Evolutionary conservation across 768 basidiomycete species (phyloP).

Genomic region (Kondoa subrosea): DNA sequence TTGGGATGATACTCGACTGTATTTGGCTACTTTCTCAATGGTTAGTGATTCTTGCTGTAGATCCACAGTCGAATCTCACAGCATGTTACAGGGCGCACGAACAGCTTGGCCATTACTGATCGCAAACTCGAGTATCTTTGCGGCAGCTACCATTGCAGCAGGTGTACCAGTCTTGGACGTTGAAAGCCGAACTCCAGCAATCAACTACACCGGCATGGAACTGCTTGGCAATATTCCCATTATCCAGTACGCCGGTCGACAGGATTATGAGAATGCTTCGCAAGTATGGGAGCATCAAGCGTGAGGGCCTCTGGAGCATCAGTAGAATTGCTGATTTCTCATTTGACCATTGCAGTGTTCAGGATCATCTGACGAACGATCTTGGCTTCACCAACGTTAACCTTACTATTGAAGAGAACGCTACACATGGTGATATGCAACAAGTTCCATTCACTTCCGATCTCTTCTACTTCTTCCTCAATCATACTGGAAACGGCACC

Average conservation of each 20-base stretch:
- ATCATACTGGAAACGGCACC: neutral
- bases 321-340: neutral
- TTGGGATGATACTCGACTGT: neutral
- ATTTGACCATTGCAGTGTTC: neutral
- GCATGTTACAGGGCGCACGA: neutral
- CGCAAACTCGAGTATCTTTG: neutral
- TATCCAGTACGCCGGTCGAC: neutral
- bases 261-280: neutral
- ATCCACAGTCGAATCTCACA: neutral
- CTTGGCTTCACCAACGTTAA: neutral
- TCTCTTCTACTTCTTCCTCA: neutral
- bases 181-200: neutral
- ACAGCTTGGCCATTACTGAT: neutral
- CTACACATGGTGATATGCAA: neutral
- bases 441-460: neutral
- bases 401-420: neutral
- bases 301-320: neutral
- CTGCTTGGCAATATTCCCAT: neutral
- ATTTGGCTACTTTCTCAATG: neutral
- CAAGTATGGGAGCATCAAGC: neutral
- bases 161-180: conserved; percentile 22
- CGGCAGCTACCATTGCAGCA: conserved; percentile 8
- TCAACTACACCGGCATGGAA: neutral
- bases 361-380: neutral
- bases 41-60: neutral